A percentile compares a stretch with the other conserved stretches of the same genome.
Conservation (phyloP, 306 rosid species). For the Dalbergia oliveri region DNA sequence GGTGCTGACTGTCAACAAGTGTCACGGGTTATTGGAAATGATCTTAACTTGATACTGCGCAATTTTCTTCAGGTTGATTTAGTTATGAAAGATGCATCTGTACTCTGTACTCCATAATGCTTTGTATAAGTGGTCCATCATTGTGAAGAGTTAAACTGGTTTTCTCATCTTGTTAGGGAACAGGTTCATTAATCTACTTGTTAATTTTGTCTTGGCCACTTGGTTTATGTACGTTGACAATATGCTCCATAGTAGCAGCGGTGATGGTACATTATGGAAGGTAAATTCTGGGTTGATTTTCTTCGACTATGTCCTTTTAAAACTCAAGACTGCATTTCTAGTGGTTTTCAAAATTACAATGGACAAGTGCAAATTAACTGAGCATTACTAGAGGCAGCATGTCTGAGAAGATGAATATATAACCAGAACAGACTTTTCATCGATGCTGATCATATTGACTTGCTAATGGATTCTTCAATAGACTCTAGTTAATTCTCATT, state of each 20-base stretch:
- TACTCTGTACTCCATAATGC: not conserved
- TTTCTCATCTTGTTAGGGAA: slow-evolving; percentile 64
- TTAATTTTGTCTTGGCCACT: slow-evolving; percentile 88
- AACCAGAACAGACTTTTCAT: slow-evolving; percentile 4
- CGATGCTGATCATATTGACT: slow-evolving; percentile 26
- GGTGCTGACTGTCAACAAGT: slow-evolving; percentile 99
- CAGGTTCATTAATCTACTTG: slow-evolving; percentile 84
- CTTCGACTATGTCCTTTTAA: slow-evolving; percentile 39
- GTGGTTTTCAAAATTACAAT: not conserved
- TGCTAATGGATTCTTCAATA: slow-evolving; percentile 13
- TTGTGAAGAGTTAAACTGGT: slow-evolving; percentile 39
- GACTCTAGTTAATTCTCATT: slow-evolving; percentile 30
- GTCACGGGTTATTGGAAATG: slow-evolving; percentile 94
- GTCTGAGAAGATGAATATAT: slow-evolving; percentile 21
- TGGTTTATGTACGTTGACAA: slow-evolving; percentile 79
- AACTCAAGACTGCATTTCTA: slow-evolving; percentile 24
- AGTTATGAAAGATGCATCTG: slow-evolving; percentile 7
- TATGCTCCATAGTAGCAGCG: slow-evolving; percentile 78
- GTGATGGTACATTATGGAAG: slow-evolving; percentile 83
- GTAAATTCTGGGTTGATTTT: slow-evolving; percentile 55
- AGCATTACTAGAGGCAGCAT: slow-evolving; percentile 17
- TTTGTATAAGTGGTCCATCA: slow-evolving; percentile 26
- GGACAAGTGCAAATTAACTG: slow-evolving; percentile 3
- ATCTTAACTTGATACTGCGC: slow-evolving; percentile 93
- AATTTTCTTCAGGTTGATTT: slow-evolving; percentile 82